Conservation (phyloP, 345 rosid genomes). For the Hypericum androsaemum region DNA sequence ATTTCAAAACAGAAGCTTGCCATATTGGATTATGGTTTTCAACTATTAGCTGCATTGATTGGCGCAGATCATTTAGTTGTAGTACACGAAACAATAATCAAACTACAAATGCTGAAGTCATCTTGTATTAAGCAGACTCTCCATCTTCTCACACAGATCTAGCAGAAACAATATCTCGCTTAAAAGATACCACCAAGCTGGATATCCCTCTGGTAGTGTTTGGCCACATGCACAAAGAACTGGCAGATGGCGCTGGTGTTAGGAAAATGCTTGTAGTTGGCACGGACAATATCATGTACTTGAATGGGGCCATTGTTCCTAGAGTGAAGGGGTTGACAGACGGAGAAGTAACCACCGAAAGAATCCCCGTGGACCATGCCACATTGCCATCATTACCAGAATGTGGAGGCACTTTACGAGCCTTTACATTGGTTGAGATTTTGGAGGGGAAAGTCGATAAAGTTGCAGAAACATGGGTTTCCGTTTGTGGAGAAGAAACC, state of each 20-base stretch:
- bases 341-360: constrained; percentile 9
- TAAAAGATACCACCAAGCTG: constrained; percentile 40
- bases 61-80: no score
- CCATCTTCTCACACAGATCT: constrained; percentile 40
- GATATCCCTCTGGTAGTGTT: constrained; percentile 51
- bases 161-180: constrained; percentile 50
- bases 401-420: constrained; percentile 39
- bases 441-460: constrained; percentile 42
- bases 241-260: constrained; percentile 47
- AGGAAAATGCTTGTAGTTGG: constrained; percentile 59
- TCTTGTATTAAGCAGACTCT: no score
- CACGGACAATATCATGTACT: constrained; percentile 42
- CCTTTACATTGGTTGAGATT: constrained; percentile 59
- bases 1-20: no score
- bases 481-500: constrained; percentile 35
- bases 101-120: no score
- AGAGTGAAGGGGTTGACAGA: constrained; percentile 31
- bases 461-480: constrained; percentile 68
- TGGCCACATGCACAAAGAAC: constrained; percentile 89
- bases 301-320: constrained; percentile 79
- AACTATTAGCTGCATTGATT: no score
- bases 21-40: no score
- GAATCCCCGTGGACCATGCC: constrained; percentile 2
- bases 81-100: no score
- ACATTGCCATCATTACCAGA: constrained; percentile 14